Base-by-base conservation (phyloP, 1,139 yeast species). In the Geotrichum citri-aurantii region DNA sequence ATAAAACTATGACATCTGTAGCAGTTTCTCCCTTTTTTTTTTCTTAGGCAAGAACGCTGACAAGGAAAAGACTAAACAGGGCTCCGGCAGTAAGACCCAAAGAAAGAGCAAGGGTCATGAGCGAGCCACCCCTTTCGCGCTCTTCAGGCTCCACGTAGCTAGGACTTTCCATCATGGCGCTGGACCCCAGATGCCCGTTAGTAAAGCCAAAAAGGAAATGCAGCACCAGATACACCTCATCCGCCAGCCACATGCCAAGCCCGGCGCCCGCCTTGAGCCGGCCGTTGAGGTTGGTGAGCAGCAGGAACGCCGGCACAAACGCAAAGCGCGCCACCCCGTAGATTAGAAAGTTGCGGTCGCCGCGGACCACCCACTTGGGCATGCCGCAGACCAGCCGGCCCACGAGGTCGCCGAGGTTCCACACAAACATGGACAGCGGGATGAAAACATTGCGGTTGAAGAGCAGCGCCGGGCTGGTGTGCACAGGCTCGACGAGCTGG, bases 91-190 rank as follows among this genome's bases (percentile, higher is more conserved):
- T 85, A 58, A 91, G 77, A 0, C 97, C 96, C 21, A 83, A 67
- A 59, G 92, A 86, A 57, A 90, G 78, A 64, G 88, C 83, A 19
- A 90, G 82, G 1, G 90, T 83, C 59, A 95, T 87, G 71, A 91
- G 88, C 3, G 97, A 97, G 46, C 97, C 97, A 0, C 98, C 96
- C 0, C 97, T 97, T 64, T 88, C 92, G 70, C 84, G 85, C 68
- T 89, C 95, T 21, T 81, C 80, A 49, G 82, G 88, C 11, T 77
- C 77, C 5, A 76, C 79, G 21, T 74, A 77, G 42, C 78, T 80
- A 3, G 92, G 86, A 6, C 92, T 88, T 49, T 80, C 78, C 92
- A 92, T 90, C 72, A 92, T 88, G 59, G 91, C 81, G 26, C 91
- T 81, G 2, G 96, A 86, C 56, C 88, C 81, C 46, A 88, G 77